phyloP scores from a whole-genome alignment of 2,329 filamentous ascomycete species.

The Colletotrichum viniferum region DNA sequence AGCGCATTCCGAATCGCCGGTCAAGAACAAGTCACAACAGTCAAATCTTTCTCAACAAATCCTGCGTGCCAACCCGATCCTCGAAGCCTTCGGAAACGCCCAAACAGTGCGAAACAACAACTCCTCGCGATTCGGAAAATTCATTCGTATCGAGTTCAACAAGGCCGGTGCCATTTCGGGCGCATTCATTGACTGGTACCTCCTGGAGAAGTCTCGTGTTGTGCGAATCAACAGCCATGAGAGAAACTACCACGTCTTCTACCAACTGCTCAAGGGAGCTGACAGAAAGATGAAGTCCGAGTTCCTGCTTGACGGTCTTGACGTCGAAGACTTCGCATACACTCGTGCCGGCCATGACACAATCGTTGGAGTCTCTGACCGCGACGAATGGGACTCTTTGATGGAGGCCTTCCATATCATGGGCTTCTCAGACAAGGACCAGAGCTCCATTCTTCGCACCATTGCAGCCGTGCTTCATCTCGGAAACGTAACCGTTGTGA shows the following conservation, averaged over 20 bases:
- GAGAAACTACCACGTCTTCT: slow-evolving; percentile 97
- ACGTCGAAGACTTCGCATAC: slow-evolving; percentile 88
- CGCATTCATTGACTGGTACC: slow-evolving; percentile 98
- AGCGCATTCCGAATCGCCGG: slow-evolving; percentile 78
- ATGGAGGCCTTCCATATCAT: slow-evolving; percentile 95
- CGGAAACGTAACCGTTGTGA: slow-evolving; percentile 87
- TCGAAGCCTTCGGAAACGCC: slow-evolving; percentile 97
- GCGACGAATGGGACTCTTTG: slow-evolving; percentile 85
- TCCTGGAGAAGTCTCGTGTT: slow-evolving; percentile 97
- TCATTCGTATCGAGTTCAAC: slow-evolving; percentile 96
- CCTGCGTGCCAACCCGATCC: slow-evolving; percentile 90
- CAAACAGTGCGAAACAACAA: slow-evolving; percentile 99
- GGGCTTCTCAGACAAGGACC: slow-evolving; percentile 88
- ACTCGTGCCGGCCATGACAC: slow-evolving; percentile 90
- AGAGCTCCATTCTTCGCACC: slow-evolving; percentile 81
- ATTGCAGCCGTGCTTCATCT: slow-evolving; percentile 92
- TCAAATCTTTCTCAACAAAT: slow-evolving; percentile 96
- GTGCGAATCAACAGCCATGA: slow-evolving; percentile 87
- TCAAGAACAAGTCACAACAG: slow-evolving; percentile 65
- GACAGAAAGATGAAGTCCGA: slow-evolving; percentile 74
- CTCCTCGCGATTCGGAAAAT: slow-evolving; percentile 97
- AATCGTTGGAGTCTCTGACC: slow-evolving; percentile 88
- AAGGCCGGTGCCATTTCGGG: slow-evolving; percentile 88
- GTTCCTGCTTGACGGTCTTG: slow-evolving; percentile 75
- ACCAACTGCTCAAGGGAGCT: slow-evolving; percentile 89